phyloP scores from a whole-genome alignment of 768 basidiomycete genomes.

The Xerocomellus intermedius region DNA sequence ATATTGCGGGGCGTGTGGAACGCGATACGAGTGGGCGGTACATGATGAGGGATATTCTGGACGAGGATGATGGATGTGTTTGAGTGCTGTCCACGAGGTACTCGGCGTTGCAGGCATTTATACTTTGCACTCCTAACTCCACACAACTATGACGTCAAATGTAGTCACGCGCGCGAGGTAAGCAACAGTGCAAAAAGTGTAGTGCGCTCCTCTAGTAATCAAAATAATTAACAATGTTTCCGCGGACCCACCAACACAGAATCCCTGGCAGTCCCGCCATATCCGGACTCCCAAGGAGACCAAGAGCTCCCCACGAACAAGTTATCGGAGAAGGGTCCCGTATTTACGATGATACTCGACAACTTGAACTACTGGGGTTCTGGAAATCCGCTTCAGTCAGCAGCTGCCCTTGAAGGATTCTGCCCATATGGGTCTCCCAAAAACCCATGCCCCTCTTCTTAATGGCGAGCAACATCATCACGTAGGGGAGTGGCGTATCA shows the following conservation, averaged over 20 bases:
- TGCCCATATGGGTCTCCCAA: background rate
- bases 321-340: too few relatives aligned
- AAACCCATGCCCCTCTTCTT: background rate
- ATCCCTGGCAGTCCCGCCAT: too few relatives aligned
- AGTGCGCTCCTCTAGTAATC: too few relatives aligned
- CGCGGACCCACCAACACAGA: too few relatives aligned
- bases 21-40: constrained; percentile 12
- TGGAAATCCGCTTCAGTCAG: background rate
- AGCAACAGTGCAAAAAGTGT: too few relatives aligned
- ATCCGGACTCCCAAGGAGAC: too few relatives aligned
- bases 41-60: constrained; percentile 9
- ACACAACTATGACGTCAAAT: background rate
- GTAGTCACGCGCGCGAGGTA: background rate
- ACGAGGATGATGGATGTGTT: background rate
- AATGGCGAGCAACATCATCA: background rate
- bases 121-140: background rate
- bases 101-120: background rate
- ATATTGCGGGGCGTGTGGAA: constrained; percentile 7
- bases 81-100: background rate
- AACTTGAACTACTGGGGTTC: too few relatives aligned
- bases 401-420: background rate
- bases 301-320: too few relatives aligned
- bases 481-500: background rate
- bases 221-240: too few relatives aligned
- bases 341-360: too few relatives aligned